Percentiles rank a stretch among this genome's conserved stretches.
Conservation (phyloP, 495 filamentous ascomycete species). For the Penicillium atrosanguineum region DNA sequence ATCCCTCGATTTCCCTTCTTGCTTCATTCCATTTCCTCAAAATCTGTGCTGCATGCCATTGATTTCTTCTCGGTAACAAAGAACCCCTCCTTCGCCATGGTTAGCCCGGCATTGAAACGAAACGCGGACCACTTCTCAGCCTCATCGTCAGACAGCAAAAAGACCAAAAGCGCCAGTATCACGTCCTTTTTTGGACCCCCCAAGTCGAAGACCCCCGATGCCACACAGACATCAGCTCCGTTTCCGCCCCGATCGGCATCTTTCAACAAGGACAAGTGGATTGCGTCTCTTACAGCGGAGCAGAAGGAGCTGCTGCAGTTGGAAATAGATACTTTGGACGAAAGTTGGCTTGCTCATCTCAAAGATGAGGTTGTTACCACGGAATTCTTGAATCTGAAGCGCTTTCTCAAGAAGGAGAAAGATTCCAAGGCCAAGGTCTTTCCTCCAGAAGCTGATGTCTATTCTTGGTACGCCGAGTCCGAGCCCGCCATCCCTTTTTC, state of each 20-base stretch:
- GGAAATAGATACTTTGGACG: slow-evolving; percentile 88
- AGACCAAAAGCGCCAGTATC: slow-evolving; percentile 66
- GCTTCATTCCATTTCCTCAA: background rate
- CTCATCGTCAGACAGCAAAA: slow-evolving; percentile 42
- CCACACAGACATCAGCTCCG: slow-evolving; percentile 17
- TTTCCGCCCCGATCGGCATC: slow-evolving; percentile 40
- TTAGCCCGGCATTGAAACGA: slow-evolving; percentile 32
- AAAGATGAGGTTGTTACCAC: slow-evolving; percentile 75
- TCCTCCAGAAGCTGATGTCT: slow-evolving; percentile 85
- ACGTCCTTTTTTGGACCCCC: slow-evolving; percentile 64
- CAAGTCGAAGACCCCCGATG: slow-evolving; percentile 38
- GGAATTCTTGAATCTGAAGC: slow-evolving; percentile 83
- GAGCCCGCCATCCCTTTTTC: slow-evolving; percentile 2
- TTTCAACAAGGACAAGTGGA: slow-evolving; percentile 89
- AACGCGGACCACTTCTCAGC: slow-evolving; percentile 32
- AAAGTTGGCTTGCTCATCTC: slow-evolving; percentile 83
- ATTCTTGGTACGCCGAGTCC: slow-evolving; percentile 68
- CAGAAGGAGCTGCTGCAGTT: slow-evolving; percentile 78
- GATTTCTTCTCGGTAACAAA: background rate
- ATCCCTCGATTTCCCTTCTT: background rate
- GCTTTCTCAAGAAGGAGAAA: slow-evolving; percentile 78
- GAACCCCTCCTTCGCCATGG: slow-evolving; percentile 22
- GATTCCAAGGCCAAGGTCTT: slow-evolving; percentile 73
- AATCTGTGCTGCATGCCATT: background rate
- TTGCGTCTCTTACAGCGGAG: slow-evolving; percentile 71